Base-by-base conservation (phyloP, 805 yeast genomes). In the Citeromyces nyonsensis region DNA sequence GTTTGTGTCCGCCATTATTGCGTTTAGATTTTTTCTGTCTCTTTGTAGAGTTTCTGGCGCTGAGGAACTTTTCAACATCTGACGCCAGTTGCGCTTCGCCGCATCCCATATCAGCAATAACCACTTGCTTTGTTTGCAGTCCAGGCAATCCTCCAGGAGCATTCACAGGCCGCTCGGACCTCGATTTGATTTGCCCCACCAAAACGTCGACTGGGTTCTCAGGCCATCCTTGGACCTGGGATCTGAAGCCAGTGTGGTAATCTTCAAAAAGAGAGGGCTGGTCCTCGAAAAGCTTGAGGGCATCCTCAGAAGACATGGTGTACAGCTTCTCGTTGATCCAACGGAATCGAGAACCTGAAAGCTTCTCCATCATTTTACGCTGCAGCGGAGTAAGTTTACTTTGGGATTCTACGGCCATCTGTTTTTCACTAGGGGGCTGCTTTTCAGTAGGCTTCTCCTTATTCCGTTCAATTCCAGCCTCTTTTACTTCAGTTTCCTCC, bases 241-340 rank as follows among this genome's bases (percentile, higher is more conserved):
- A 77, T 44, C 94, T 66, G 63, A 91, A 91, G 0, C 99, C 99
- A 36, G 74, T 78, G 49, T 93, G 98, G 45, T 91, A 91, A 48
- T 88, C 97, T 42, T 83, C 91, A 51, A 86, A 91, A 38, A 91
- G 61, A 15, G 73, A 72, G 0, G 99, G 98, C 44, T 86, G 94
- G 10, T 76, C 71, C 35, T 68, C 59, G 28, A 91, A 73, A 38
- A 91, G 56, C 15, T 64, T 59, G 18, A 83, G 57, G 0, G 98
- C 97, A 14, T 70, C 71, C 5, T 69, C 73, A 0, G 97, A 86
- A 1, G 75, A 56, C 25, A 75, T 76, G 1, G 97, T 91, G 49
- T 91, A 91, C n/a, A 91, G 60, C 49, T 88, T 94, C 54, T 91
- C 98, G 51, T 91, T 91, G 49, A 91, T 91, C 97, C 97, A 91